phyloP scores from a whole-genome alignment of 176 grass and related monocot species.

The Carex cristatella region DNA sequence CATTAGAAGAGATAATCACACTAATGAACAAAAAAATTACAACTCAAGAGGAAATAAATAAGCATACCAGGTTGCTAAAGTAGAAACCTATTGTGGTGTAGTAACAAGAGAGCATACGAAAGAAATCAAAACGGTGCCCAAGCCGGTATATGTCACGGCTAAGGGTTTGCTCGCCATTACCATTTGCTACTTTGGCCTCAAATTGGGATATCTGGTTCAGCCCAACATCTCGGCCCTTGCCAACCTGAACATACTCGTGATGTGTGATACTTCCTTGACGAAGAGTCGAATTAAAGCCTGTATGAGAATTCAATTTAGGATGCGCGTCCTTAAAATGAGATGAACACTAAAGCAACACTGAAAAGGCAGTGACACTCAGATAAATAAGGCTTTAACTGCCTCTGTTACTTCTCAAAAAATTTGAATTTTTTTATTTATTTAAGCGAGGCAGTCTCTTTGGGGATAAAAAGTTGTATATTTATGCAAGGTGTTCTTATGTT shows the following conservation, averaged over 20 bases:
- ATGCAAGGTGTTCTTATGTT: conserved; percentile 10
- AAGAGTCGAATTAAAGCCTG: conserved; percentile 87
- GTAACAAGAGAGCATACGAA: conserved; percentile 97
- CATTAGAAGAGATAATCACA: not conserved
- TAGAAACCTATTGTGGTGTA: conserved; percentile 90
- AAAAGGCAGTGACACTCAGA: conserved; percentile 4
- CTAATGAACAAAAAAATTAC: not conserved
- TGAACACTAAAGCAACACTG: not conserved
- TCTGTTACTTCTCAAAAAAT: not conserved
- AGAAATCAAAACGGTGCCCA: conserved; percentile 92
- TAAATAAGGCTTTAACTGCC: not conserved
- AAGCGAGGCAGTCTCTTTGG: not conserved
- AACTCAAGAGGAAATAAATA: conserved; percentile 24
- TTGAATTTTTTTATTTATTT: not conserved
- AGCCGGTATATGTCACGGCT: conserved; percentile 90
- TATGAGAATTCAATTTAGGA: not conserved
- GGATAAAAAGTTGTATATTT: not conserved
- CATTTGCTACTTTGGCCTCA: conserved; percentile 92
- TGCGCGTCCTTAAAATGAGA: not conserved
- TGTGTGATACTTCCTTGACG: conserved; percentile 88
- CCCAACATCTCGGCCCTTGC: conserved; percentile 90
- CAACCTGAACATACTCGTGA: conserved; percentile 94
- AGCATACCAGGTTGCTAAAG: conserved; percentile 77
- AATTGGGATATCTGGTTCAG: conserved; percentile 91
- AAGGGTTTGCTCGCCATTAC: conserved; percentile 87